Conservation (phyloP, 306 rosid species). For the Vicia villosa region DNA sequence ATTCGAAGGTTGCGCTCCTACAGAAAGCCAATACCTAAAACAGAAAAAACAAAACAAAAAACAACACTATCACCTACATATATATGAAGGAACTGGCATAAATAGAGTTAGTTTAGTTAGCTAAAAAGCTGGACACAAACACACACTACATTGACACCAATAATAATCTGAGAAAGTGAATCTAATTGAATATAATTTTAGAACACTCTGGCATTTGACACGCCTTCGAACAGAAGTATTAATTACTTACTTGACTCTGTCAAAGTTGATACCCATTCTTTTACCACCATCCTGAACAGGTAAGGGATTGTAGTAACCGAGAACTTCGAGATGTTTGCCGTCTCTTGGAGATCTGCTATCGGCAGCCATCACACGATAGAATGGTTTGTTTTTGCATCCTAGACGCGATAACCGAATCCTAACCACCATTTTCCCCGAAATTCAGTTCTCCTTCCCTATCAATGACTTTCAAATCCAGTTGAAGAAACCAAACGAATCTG, state of each 20-base stretch:
- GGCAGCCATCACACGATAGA: conserved; percentile 88
- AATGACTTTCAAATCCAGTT: not conserved
- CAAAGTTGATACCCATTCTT: conserved; percentile 90
- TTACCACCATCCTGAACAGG: conserved; percentile 92
- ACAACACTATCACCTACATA: not conserved
- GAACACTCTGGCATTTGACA: not conserved
- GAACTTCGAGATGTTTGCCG: conserved; percentile 88
- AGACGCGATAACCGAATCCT: conserved; percentile 79
- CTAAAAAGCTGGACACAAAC: not conserved
- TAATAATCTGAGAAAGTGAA: not conserved
- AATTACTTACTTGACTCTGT: conserved; percentile 77
- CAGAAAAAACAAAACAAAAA: not conserved
- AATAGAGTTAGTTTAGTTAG: not conserved
- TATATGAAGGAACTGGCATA: not conserved
- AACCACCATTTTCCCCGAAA: conserved; percentile 58
- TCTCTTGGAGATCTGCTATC: conserved; percentile 93
- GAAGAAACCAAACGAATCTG: not conserved
- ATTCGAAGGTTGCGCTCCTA: conserved; percentile 96
- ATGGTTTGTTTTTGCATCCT: conserved; percentile 88
- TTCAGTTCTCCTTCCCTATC: too few species aligned
- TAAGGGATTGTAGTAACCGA: conserved; percentile 87
- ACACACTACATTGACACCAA: not conserved
- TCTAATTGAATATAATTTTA: not conserved
- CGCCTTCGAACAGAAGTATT: not conserved
- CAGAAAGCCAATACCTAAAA: conserved; percentile 90